These are phyloP conservation scores for Patellaria atrata DNA, from an alignment of 495 filamentous ascomycete species.

Conservation along the genomic window DNA sequence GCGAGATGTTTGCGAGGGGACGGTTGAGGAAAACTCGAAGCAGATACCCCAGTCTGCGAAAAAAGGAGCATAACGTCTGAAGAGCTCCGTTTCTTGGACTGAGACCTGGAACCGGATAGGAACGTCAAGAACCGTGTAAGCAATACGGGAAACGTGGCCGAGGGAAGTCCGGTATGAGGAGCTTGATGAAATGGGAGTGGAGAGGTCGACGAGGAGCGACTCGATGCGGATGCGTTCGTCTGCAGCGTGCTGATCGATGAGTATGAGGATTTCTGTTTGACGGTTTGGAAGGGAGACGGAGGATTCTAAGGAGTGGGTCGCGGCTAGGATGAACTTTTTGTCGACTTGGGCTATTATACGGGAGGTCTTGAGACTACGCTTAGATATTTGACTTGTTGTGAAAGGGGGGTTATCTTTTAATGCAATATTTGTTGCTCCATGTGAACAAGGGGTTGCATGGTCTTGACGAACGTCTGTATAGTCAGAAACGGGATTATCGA, in stretches of 20 bases:
- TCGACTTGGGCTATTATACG: slow-evolving; percentile 72
- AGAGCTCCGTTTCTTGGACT: slow-evolving; percentile 39
- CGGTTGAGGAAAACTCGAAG: slow-evolving; percentile 33
- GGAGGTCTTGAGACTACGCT: slow-evolving; percentile 44
- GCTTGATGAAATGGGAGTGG: slow-evolving; percentile 12
- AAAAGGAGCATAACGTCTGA: slow-evolving; percentile 36
- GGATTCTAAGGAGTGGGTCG: too few relatives aligned
- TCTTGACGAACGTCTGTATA: not conserved
- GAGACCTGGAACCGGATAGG: slow-evolving; percentile 50
- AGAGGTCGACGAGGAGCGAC: slow-evolving; percentile 42
- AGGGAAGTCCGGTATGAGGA: slow-evolving; percentile 13
- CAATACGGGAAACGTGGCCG: slow-evolving; percentile 16
- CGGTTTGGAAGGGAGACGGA: slow-evolving; percentile 36
- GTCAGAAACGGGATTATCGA: slow-evolving; percentile 17
- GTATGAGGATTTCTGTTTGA: slow-evolving; percentile 37
- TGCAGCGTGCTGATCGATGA: slow-evolving; percentile 91
- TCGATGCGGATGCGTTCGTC: slow-evolving; percentile 82
- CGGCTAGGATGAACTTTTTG: slow-evolving; percentile 77
- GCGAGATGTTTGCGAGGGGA: too few relatives aligned
- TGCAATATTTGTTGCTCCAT: slow-evolving; percentile 18
- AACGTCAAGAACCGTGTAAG: slow-evolving; percentile 27
- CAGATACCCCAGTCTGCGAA: slow-evolving; percentile 61
- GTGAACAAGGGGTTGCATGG: slow-evolving; percentile 15
- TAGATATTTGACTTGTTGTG: slow-evolving; percentile 46
- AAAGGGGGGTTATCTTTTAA: slow-evolving; percentile 20